Base-by-base conservation (phyloP, 345 rosid genomes). In the Atalantia buxifolia region DNA sequence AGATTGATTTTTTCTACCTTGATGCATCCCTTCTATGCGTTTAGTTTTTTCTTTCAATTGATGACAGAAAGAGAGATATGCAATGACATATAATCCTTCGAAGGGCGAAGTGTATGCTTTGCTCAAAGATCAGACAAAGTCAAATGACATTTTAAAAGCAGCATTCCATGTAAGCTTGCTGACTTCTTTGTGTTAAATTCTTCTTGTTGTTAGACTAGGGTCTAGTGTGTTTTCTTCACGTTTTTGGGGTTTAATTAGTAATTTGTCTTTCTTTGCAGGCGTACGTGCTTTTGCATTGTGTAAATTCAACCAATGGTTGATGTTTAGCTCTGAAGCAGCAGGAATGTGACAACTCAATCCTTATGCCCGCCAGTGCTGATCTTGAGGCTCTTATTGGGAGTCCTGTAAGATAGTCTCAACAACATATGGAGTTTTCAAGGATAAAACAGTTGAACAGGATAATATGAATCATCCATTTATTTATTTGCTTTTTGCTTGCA, bases 121-220 rank as follows among this genome's bases (percentile, higher is more conserved):
- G 85, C 88, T 96, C 76, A 96, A 94, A 86, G 83, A 94, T 85
- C 93, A 90, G 81, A 97, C 98, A 18, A 89, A 92, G 79, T 83
- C 97, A 0, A 97, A 96, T 62, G 99, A 96, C 76, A 86, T 96
- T 80, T 85, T 96, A 72, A 96, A 94, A 86, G 99, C 97, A 10
- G 97, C 99, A 82, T 96, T 92, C 82, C 99, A 96, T 74, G 99
- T 96, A 72, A 77, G 96, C 14, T 31, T 30, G 61, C 14, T 66
- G 42, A 72, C 59, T 72, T 72, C 16, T n/a, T 28, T 28, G 30
- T 42, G 60, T 28, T 70, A 35, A 57, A 10, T 30, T 2, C 12
- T 66, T 67, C n/a, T n/a, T n/a, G 38, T 61, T 67, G 38, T 61
- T 68, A 30, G 28, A 18, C 60, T 38, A 56, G 36, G 56, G n/a